Evolutionary conservation across 73 alveolate species (phyloP).

Genomic region (Paramecium primaurelia): DNA sequence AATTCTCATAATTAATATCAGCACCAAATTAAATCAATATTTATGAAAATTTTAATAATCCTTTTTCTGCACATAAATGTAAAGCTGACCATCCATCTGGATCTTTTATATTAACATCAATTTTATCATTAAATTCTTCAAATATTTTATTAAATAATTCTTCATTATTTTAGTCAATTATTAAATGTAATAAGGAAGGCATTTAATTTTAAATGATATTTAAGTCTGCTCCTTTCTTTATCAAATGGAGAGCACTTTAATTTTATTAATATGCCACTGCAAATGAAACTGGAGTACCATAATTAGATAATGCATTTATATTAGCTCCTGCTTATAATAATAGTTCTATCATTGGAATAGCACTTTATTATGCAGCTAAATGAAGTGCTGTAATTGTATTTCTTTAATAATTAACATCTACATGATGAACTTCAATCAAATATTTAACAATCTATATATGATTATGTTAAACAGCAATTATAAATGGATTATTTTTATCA

Average conservation of each 20-base stretch:
- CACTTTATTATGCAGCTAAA: neutral
- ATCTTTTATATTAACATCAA: constrained; percentile 46
- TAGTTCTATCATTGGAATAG: constrained; percentile 20
- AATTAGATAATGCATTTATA: constrained; percentile 27
- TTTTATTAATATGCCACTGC: constrained; percentile 44
- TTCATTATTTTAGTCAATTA: constrained; percentile 37
- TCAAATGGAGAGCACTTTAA: neutral
- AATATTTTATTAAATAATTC: constrained; percentile 39
- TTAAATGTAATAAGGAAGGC: constrained; percentile 20
- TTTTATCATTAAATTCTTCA: neutral
- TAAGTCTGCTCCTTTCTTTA: constrained; percentile 49
- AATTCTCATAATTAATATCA: constrained; percentile 12
- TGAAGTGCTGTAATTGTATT: constrained; percentile 30
- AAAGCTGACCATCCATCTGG: constrained; percentile 55
- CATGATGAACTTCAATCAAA: constrained; percentile 19
- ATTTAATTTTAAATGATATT: constrained; percentile 2
- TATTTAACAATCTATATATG: neutral
- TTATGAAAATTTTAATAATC: neutral
- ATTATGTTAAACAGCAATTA: constrained; percentile 53
- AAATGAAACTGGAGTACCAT: constrained; percentile 50
- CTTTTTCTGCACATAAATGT: constrained; percentile 57
- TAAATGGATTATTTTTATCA: constrained; percentile 45
- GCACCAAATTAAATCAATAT: constrained; percentile 39
- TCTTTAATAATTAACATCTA: constrained; percentile 22
- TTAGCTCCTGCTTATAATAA: constrained; percentile 22